These are phyloP conservation scores for Amanita exitialis DNA, from an alignment of 768 basidiomycete species.

Conservation along the genomic window DNA sequence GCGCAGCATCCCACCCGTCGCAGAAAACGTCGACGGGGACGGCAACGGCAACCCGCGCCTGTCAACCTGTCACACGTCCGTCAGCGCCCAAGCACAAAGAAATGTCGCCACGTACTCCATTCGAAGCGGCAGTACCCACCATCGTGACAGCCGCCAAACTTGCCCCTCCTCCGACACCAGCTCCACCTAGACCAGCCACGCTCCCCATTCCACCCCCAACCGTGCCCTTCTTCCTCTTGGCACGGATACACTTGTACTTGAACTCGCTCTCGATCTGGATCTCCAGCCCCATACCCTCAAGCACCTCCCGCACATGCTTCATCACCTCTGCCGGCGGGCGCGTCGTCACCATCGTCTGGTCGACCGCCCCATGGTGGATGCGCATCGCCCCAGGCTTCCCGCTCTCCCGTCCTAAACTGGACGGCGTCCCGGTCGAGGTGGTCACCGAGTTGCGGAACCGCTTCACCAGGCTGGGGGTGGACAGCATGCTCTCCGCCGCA, in stretches of 20 bases:
- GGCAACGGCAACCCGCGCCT: conserved; percentile 83
- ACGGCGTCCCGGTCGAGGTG: conserved; percentile 16
- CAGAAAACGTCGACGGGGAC: conserved; percentile 58
- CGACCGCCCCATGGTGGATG: conserved; percentile 88
- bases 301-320: conserved; percentile 67
- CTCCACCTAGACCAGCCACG: conserved; percentile 8
- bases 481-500: conserved; percentile 28
- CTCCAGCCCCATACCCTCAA: conserved; percentile 87
- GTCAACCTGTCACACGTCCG: conserved; percentile 53
- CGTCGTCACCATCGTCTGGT: conserved; percentile 82
- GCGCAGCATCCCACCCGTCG: conserved; percentile 71
- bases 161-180: conserved; percentile 21
- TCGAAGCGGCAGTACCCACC: conserved; percentile 74
- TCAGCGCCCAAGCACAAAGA: not conserved
- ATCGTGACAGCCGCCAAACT: conserved; percentile 69
- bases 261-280: conserved; percentile 83
- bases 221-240: conserved; percentile 58
- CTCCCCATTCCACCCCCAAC: conserved; percentile 28
- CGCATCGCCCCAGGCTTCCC: conserved; percentile 44
- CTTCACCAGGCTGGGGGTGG: conserved; percentile 33
- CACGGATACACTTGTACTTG: conserved; percentile 79
- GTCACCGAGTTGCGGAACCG: conserved; percentile 43
- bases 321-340: conserved; percentile 82
- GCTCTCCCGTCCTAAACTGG: conserved; percentile 17
- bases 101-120: conserved; percentile 53